These are phyloP conservation scores for Venturiaceae sp. DNA, from an alignment of 2,329 filamentous ascomycete species.

Conservation along the genomic window DNA sequence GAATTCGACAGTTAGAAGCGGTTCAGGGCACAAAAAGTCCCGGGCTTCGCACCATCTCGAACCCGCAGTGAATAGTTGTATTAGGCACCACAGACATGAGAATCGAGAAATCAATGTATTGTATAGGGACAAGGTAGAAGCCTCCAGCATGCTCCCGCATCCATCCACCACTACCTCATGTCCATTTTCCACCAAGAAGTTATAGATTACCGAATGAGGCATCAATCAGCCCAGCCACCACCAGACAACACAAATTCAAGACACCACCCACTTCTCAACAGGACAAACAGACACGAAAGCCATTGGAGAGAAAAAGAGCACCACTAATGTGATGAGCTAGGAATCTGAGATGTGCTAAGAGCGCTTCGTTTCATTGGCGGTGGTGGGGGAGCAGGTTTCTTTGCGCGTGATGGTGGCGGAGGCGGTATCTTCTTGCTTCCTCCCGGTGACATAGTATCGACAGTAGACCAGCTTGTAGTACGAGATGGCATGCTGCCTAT, in stretches of 20 bases:
- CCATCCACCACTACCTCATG: background rate
- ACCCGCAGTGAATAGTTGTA: no score
- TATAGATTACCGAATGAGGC: background rate
- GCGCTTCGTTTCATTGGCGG: constrained; percentile 53
- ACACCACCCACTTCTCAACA: background rate
- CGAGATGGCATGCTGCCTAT: constrained; percentile 42
- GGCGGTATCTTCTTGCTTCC: constrained; percentile 51
- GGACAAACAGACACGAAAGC: background rate
- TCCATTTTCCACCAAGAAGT: background rate
- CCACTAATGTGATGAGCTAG: constrained; percentile 7
- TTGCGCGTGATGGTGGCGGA: constrained; percentile 50
- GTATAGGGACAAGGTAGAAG: background rate
- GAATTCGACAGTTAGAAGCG: no score
- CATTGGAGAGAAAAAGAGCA: background rate
- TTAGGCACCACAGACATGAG: background rate
- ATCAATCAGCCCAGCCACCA: background rate
- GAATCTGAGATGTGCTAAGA: constrained; percentile 29
- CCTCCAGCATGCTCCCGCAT: background rate
- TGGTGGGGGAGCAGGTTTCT: constrained; percentile 56
- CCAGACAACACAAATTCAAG: background rate
- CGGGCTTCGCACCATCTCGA: no score
- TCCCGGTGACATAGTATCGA: constrained; percentile 10
- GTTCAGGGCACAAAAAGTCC: no score
- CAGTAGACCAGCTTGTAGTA: constrained; percentile 38
- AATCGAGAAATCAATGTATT: background rate